phyloP scores from a whole-genome alignment of 441 rosid genomes.

The Gossypium lobatum region DNA sequence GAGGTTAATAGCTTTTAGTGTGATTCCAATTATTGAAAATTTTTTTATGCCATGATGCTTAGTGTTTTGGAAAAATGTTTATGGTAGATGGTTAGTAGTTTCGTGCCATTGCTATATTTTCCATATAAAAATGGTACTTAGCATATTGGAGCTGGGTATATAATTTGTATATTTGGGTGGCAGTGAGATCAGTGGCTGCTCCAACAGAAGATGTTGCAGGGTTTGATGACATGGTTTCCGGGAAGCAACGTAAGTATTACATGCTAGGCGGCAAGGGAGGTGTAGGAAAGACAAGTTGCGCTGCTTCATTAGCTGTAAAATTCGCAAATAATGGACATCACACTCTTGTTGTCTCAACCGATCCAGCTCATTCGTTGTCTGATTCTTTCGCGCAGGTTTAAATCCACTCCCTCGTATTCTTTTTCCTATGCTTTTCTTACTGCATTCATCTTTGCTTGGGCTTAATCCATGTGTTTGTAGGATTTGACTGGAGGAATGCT shows the following conservation, averaged over 20 bases:
- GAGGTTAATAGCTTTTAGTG: no score
- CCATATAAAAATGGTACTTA: background rate
- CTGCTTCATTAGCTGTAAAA: conserved; percentile 88
- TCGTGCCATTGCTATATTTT: background rate
- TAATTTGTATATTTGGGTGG: conserved; percentile 11
- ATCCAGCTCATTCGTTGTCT: conserved; percentile 93
- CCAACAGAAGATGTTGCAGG: conserved; percentile 52
- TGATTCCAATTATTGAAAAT: background rate
- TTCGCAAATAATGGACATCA: conserved; percentile 90
- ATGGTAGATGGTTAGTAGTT: background rate
- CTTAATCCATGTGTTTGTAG: conserved; percentile 25
- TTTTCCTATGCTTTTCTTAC: conserved; percentile 5
- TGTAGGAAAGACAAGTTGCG: conserved; percentile 92
- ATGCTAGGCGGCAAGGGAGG: conserved; percentile 97
- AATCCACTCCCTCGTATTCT: background rate
- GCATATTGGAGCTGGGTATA: background rate
- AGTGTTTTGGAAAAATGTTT: background rate
- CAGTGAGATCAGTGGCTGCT: conserved; percentile 65
- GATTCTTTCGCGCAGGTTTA: conserved; percentile 92
- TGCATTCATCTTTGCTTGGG: conserved; percentile 11
- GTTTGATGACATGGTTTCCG: conserved; percentile 70
- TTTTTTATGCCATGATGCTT: background rate
- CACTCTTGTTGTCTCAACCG: conserved; percentile 89
- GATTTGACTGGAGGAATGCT: conserved; percentile 80
- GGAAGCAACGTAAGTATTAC: conserved; percentile 69